Evolutionary conservation across 1,284 basidiomycete genomes (phyloP).

Genomic region (Moesziomyces sp.): DNA sequence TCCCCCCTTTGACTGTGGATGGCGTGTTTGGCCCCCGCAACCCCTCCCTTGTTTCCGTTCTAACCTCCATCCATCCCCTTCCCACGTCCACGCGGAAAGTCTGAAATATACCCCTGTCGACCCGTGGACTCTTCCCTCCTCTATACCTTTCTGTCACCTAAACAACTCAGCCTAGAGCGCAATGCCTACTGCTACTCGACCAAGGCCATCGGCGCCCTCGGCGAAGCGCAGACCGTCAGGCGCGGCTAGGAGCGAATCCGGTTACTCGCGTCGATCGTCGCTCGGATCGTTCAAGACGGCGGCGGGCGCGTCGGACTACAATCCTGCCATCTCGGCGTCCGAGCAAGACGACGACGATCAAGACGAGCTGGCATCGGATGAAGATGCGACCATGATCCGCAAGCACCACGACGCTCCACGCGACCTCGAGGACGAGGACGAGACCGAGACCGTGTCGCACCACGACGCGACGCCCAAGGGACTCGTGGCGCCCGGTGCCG

Average conservation of each 20-base stretch:
- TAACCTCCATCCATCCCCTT: too few species aligned
- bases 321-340: slow-evolving; percentile 1
- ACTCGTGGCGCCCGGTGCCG: slow-evolving; percentile 1
- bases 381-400: slow-evolving; percentile 15
- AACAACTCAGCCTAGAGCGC: not conserved
- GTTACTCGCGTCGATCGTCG: slow-evolving; percentile 36
- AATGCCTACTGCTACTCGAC: slow-evolving; percentile 30
- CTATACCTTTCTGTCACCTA: not conserved
- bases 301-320: slow-evolving; percentile 19
- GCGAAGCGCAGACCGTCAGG: slow-evolving; percentile 25
- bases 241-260: slow-evolving; percentile 32
- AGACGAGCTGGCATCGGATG: slow-evolving; percentile 3
- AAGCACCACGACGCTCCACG: not conserved
- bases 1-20: too few species aligned
- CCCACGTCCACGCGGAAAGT: too few species aligned
- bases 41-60: too few species aligned
- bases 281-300: slow-evolving; percentile 40
- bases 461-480: slow-evolving; percentile 1
- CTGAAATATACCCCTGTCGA: not conserved
- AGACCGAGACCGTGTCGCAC: slow-evolving; percentile 20
- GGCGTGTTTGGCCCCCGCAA: too few species aligned
- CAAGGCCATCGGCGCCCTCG: slow-evolving; percentile 1
- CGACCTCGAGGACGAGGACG: slow-evolving; percentile 14
- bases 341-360: slow-evolving; percentile 14
- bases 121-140: not conserved